phyloP scores from a whole-genome alignment of 2,329 filamentous ascomycete genomes.

The Trichoderma semiorbis region DNA sequence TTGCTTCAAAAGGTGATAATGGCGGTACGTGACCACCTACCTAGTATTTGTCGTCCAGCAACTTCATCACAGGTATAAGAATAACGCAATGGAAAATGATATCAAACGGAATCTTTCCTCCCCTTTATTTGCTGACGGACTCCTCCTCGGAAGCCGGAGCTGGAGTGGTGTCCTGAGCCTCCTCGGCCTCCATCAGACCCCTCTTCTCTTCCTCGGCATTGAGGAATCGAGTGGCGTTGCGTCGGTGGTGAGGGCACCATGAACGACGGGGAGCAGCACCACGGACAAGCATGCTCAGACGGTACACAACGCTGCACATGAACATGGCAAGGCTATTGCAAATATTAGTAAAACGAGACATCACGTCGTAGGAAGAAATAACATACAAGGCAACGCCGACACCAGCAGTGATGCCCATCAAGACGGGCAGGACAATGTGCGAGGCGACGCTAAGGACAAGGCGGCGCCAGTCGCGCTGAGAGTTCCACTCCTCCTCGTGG shows the following conservation, averaged over 20 bases:
- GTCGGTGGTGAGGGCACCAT: constrained; percentile 18
- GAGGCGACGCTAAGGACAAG: constrained; percentile 55
- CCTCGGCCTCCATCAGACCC: constrained; percentile 42
- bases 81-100: constrained; percentile 12
- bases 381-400: constrained; percentile 62
- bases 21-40: not conserved
- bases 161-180: constrained; percentile 29
- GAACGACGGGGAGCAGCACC: constrained; percentile 18
- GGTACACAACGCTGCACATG: constrained; percentile 59
- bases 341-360: constrained; percentile 27
- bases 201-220: constrained; percentile 46
- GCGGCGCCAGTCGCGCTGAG: constrained; percentile 27
- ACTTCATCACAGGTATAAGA: constrained; percentile 1
- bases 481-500: constrained; percentile 9
- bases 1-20: not conserved
- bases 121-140: constrained; percentile 19
- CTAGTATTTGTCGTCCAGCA: not conserved
- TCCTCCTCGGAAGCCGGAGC: constrained; percentile 27
- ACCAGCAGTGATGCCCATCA: constrained; percentile 66
- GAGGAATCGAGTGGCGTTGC: not conserved
- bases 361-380: not conserved
- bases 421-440: constrained; percentile 63
- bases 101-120: not conserved
- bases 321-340: constrained; percentile 57
- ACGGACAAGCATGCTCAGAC: constrained; percentile 51